These are phyloP conservation scores for Theobroma cacao DNA, from an alignment of 345 rosid species.

Conservation along the genomic window DNA sequence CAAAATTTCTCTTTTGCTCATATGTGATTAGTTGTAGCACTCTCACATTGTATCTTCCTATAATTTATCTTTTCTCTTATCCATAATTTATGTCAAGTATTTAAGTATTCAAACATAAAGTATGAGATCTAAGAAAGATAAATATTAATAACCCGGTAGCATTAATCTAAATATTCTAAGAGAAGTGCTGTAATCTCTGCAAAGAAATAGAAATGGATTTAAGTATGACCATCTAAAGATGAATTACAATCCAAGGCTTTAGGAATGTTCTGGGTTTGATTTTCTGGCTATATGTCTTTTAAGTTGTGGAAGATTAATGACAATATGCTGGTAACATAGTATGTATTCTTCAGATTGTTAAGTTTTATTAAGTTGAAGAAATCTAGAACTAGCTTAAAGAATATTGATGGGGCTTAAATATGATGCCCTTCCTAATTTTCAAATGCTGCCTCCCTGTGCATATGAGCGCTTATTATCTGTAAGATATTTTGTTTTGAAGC, in stretches of 20 bases:
- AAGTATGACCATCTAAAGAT: not conserved
- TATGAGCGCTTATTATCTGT: not conserved
- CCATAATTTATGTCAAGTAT: too few species aligned
- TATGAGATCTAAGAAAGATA: not conserved
- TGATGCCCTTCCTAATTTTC: not conserved
- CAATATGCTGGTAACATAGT: not conserved
- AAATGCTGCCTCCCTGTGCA: not conserved
- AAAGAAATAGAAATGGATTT: not conserved
- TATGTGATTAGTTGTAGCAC: too few species aligned
- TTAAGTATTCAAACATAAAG: too few species aligned
- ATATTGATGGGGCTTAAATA: not conserved
- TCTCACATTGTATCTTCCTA: too few species aligned
- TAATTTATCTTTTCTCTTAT: too few species aligned
- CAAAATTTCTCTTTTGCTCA: too few species aligned
- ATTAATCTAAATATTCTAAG: not conserved
- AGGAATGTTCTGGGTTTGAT: not conserved
- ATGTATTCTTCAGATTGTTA: not conserved
- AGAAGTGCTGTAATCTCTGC: not conserved
- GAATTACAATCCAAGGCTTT: not conserved
- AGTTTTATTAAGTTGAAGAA: not conserved
- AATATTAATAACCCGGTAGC: not conserved
- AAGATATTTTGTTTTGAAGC: not conserved
- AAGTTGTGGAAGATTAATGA: slow-evolving; percentile 1
- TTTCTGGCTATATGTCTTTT: not conserved
- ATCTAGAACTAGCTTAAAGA: not conserved